Evolutionary conservation across 2,329 filamentous ascomycete genomes (phyloP), one percentile per base, ranked within the genome.

Genomic region (Verticillium nonalfalfae): DNA sequence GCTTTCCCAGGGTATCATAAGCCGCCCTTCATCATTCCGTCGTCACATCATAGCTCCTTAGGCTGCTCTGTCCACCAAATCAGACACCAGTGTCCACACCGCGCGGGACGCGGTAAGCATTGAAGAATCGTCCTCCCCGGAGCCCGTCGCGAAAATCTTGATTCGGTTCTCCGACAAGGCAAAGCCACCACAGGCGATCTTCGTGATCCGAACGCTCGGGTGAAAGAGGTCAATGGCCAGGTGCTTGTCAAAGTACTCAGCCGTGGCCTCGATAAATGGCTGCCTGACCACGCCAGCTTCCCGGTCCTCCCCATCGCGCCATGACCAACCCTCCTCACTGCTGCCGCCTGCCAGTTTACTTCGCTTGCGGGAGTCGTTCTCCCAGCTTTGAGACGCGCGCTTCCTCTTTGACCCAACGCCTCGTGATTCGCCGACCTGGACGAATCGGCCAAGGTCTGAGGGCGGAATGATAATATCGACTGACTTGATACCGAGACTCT

Each of bases 151-250:
- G 50, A 79, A 76, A 14, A 85, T 69, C 69, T 86, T 86, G 21
- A 86, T 58, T 34, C 81, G 74, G 11, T 73, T 78, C 63, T 84
- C 82, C 0, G 80, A 80, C 11, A 86, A 71, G 40, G 81, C 79
- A 61, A 86, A 87, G 0, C 82, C 83, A 0, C 79, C 80, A 62
- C 83, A 86, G 0, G 81, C 82, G 34, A 86, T 76, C 64, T 83
- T 82, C 13, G 73, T 73, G 31, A 86, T 71, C 1, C 77, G 73
- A 3, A 85, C 82, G n/a, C 78, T 75, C 0, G 83, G 80, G 65
- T 86, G 82, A 60, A 83, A 82, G 64, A 86, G 66, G 66, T 86
- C 76, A 14, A 87, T 70, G 0, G 79, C 82, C 5, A 85, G 73
- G 63, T 86, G 82, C n/a, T 78, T 73, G 60, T 78, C 71, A 7